Base-by-base conservation (phyloP, 139 green algal species). In the Coelastrella sp. region DNA sequence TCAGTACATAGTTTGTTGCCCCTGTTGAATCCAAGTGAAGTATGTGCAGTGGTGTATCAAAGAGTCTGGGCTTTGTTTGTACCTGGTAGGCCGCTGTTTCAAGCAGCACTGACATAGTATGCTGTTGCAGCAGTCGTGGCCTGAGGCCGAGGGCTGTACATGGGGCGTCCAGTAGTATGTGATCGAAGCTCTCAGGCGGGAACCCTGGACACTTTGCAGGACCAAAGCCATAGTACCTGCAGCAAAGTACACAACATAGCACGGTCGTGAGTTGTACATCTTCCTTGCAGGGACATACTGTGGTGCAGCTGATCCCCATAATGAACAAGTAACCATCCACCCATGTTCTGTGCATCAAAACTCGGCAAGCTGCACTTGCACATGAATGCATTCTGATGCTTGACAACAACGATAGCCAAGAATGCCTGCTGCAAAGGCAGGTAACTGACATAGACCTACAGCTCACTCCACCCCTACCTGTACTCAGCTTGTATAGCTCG, bases 91-190 rank as follows among this genome's bases (percentile, higher is more conserved):
- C 92, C 88, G n/a, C 95, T 92, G 90, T 96, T 81, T 86, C 74
- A 32, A 88, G 60, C 76, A 95, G 77, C 76, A 78, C 66, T 7
- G 10, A 5, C 59, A 92, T n/a, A 4, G 60, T 91, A 0, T 84
- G 71, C 57, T 73, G 78, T 75, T 92, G 93, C 66, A 95, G 76
- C 65, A 98, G 93, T 57, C 96, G 90, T 0, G 97, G 97, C 20
- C 97, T 90, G 54, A 99, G 93, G 7, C 97, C 97, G 19, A 99
- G 92, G 0, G 96, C 97, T 7, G 96, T 96, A 94, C 98, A 99
- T 5, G 98, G 98, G 3, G 96, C 96, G 86, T 99, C 98, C 68
- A 99, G 92, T 73, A 99, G 92, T 5, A 99, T 91, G 10, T 92
- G 86, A 83, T 98, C 96, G 91, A 99, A 99, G 66, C 61, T 92